Conservation (phyloP, 129 eudicot genomes). For the Chrysanthemum seticuspe region DNA sequence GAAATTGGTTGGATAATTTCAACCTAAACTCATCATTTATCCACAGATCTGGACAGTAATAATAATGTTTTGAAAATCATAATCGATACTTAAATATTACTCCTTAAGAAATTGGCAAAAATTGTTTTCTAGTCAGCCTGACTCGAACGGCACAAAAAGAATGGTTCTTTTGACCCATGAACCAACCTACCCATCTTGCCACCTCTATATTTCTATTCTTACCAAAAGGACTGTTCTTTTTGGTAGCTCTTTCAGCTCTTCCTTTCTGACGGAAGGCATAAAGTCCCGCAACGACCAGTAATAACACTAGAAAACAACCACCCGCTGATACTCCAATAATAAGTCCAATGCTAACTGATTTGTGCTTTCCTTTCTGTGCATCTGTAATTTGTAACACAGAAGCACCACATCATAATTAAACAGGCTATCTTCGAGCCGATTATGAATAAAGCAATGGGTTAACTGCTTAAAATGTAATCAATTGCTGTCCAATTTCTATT, state of each 20-base stretch:
- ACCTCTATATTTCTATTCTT: slow-evolving; percentile 1
- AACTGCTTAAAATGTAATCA: background rate
- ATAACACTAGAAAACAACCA: slow-evolving; percentile 55
- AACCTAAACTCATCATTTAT: too few relatives aligned
- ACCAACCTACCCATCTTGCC: background rate
- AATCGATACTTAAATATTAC: too few relatives aligned
- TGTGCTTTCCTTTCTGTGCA: slow-evolving; percentile 22
- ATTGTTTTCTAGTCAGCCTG: background rate
- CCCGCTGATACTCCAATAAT: slow-evolving; percentile 70
- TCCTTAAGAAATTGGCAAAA: too few relatives aligned
- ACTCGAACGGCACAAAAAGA: background rate
- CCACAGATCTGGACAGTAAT: too few relatives aligned
- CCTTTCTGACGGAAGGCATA: slow-evolving; percentile 69
- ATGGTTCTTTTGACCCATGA: background rate
- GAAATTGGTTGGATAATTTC: too few relatives aligned
- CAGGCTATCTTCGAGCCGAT: background rate
- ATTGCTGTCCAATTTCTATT: background rate
- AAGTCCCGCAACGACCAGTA: slow-evolving; percentile 59
- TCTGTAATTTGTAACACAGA: slow-evolving; percentile 27
- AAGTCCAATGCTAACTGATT: slow-evolving; percentile 46
- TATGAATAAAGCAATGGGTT: background rate
- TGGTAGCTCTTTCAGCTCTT: slow-evolving; percentile 63
- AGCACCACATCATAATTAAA: background rate
- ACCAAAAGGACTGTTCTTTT: slow-evolving; percentile 69
- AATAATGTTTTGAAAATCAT: too few relatives aligned